Percentiles rank a stretch among this genome's conserved stretches.
phyloP scores from a whole-genome alignment of 164 flowering plant species.

The Taxillus chinensis region DNA sequence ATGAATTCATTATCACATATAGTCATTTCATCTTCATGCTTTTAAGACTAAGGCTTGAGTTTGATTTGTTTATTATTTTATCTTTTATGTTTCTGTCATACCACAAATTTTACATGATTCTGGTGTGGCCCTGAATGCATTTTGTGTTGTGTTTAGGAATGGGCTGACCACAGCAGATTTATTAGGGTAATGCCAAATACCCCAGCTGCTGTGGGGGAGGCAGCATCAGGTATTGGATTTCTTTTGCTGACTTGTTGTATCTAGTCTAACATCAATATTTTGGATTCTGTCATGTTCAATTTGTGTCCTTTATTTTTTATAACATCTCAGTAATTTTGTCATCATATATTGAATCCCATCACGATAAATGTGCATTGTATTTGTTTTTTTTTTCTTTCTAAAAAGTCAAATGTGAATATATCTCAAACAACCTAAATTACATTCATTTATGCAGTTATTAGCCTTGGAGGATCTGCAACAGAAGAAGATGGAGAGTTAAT shows the following conservation, averaged over 20 bases:
- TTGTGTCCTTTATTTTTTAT: not conserved
- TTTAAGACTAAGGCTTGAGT: too few species aligned
- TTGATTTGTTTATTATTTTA: too few species aligned
- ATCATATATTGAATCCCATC: too few species aligned
- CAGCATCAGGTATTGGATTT: conserved; percentile 62
- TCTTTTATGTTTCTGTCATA: too few species aligned
- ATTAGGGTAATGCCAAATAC: conserved; percentile 95
- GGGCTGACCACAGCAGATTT: conserved; percentile 80
- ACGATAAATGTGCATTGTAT: too few species aligned
- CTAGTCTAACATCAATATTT: not conserved
- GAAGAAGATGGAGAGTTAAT: conserved; percentile 68
- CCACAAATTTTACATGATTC: not conserved
- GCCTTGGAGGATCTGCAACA: conserved; percentile 65
- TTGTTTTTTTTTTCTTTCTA: not conserved
- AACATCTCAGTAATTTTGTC: too few species aligned
- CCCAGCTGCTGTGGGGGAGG: conserved; percentile 90
- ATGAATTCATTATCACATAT: too few species aligned
- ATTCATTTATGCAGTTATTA: conserved; percentile 44
- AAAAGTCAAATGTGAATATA: not conserved
- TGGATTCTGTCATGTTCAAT: not conserved
- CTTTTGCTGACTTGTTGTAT: not conserved
- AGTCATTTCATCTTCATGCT: too few species aligned
- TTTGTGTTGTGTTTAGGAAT: conserved; percentile 42
- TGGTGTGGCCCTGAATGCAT: not conserved
- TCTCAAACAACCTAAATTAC: not conserved